These are phyloP conservation scores for Lactifluus echinatus DNA, from an alignment of 768 basidiomycete genomes.

Conservation along the genomic window DNA sequence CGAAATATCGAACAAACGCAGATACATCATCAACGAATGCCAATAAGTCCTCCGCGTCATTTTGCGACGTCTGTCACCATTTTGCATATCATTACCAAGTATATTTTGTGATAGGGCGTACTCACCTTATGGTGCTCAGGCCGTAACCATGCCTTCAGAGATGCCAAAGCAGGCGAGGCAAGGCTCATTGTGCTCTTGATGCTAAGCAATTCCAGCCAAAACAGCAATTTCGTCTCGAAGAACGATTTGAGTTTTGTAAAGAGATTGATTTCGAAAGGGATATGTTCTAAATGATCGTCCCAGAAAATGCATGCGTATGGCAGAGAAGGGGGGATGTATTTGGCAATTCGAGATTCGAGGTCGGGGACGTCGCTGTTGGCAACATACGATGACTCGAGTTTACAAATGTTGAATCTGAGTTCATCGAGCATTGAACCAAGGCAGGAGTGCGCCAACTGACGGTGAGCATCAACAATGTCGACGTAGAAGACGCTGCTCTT, in stretches of 20 bases:
- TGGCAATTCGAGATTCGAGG: neutral
- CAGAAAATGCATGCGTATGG: neutral
- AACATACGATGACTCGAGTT: neutral
- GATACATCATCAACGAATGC: neutral
- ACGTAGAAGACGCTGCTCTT: too few species aligned
- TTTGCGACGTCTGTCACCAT: neutral
- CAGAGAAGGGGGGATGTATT: neutral
- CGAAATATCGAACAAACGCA: neutral
- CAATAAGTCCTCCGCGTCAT: neutral
- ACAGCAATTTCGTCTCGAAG: neutral
- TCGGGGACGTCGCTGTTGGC: neutral
- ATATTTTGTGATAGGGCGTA: neutral
- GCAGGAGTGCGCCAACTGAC: too few species aligned
- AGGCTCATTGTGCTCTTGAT: neutral
- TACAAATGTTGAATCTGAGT: neutral
- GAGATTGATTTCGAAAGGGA: neutral
- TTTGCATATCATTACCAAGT: neutral
- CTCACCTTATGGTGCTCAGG: neutral
- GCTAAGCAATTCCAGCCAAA: too few species aligned
- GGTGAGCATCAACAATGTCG: neutral
- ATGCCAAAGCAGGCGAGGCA: neutral
- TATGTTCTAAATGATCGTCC: neutral
- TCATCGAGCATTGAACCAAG: neutral
- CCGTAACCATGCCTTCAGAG: neutral
- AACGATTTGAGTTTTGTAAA: neutral